Percentiles rank a stretch among this genome's conserved stretches.
Evolutionary conservation across 768 basidiomycete genomes (phyloP).

Genomic region (Naganishia onofrii): DNA sequence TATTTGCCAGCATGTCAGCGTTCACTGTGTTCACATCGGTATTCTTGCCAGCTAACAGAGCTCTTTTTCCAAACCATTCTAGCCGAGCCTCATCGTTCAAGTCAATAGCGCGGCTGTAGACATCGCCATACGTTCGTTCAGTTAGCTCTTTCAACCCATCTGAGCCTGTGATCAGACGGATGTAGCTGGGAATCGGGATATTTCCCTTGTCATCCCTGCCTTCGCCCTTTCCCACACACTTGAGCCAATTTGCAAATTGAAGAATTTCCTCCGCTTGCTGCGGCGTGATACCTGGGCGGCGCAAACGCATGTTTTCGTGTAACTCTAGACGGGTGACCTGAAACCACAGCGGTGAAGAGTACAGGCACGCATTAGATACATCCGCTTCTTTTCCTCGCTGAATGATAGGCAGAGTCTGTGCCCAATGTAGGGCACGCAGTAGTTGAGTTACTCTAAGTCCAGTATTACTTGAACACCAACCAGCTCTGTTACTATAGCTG

Average conservation of each 20-base stretch:
- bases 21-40: slow-evolving; percentile 3
- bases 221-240: slow-evolving; percentile 53
- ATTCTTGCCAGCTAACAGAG: not conserved
- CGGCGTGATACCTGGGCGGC: slow-evolving; percentile 24
- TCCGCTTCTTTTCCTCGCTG: slow-evolving; percentile 51
- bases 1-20: not conserved
- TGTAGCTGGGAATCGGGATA: slow-evolving; percentile 46
- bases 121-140: not conserved
- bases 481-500: too few species aligned
- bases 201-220: slow-evolving; percentile 36
- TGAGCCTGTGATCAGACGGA: slow-evolving; percentile 28
- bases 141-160: too few species aligned
- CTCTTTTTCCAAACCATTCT: slow-evolving; percentile 1
- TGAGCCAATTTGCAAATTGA: slow-evolving; percentile 55
- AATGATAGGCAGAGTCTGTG: slow-evolving; percentile 55
- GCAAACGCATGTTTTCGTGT: slow-evolving; percentile 56
- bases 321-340: slow-evolving; percentile 51
- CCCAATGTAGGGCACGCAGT: too few species aligned
- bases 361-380: slow-evolving; percentile 54
- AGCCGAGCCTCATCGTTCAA: not conserved
- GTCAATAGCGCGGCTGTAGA: not conserved
- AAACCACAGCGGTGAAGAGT: slow-evolving; percentile 53
- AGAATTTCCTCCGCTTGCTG: slow-evolving; percentile 39
- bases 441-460: too few species aligned
- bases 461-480: too few species aligned